Evolutionary conservation across 495 filamentous ascomycete genomes (phyloP).

Genomic region (Podospora pseudocomata): DNA sequence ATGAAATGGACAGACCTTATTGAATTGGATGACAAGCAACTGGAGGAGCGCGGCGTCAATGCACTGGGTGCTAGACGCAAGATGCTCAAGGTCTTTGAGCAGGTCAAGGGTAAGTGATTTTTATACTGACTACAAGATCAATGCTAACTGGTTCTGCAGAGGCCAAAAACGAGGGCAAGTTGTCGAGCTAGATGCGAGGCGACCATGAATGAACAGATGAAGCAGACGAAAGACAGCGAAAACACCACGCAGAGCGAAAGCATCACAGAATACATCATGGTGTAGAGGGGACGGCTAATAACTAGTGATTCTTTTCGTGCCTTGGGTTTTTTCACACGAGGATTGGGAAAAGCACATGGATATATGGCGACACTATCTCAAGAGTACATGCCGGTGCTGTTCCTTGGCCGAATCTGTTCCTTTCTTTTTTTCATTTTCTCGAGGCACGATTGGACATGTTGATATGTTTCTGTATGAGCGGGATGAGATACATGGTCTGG

Average conservation of each 20-base stretch:
- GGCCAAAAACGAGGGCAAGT: conserved; percentile 48
- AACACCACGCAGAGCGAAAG: background rate
- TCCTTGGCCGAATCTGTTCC: background rate
- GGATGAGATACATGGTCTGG: background rate
- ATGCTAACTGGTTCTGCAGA: conserved; percentile 25
- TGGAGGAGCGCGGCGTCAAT: conserved; percentile 92
- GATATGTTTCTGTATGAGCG: background rate
- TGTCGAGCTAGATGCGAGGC: conserved; percentile 27
- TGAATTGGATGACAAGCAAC: conserved; percentile 85
- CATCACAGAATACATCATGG: background rate
- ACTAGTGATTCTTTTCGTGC: background rate
- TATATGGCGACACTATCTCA: background rate
- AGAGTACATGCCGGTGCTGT: background rate
- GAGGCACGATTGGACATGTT: background rate
- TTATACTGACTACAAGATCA: background rate
- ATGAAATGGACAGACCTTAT: conserved; percentile 94
- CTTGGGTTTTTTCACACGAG: background rate
- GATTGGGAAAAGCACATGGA: background rate
- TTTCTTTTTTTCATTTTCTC: background rate
- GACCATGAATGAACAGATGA: background rate
- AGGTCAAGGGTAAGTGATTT: conserved; percentile 65
- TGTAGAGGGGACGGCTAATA: background rate
- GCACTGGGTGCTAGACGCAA: conserved; percentile 92
- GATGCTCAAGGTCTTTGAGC: conserved; percentile 98
- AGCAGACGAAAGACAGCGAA: background rate